Conservation (phyloP, 306 rosid genomes). For the Trifolium dubium region DNA sequence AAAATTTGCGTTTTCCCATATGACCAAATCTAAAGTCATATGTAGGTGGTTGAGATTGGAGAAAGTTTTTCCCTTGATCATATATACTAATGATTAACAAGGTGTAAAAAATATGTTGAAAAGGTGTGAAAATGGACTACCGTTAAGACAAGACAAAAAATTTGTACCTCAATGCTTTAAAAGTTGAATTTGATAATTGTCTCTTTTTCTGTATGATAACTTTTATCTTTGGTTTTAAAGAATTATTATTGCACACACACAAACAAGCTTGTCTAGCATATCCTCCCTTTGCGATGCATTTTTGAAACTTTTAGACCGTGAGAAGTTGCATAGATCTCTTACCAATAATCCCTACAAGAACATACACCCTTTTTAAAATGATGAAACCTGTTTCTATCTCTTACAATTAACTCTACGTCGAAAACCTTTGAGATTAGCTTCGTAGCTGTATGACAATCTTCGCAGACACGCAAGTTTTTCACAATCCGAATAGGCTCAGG, state of each 20-base stretch:
- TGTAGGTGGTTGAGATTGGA: too few relatives aligned
- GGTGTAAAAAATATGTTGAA: background rate
- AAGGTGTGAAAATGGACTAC: background rate
- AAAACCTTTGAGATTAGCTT: slow-evolving; percentile 50
- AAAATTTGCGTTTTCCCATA: background rate
- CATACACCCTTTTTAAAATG: slow-evolving; percentile 50
- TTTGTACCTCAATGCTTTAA: background rate
- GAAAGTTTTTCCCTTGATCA: background rate
- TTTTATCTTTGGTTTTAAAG: too few relatives aligned
- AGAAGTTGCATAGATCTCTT: background rate
- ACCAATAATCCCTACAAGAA: slow-evolving; percentile 58
- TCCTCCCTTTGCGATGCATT: background rate
- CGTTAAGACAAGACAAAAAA: too few relatives aligned
- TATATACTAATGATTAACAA: background rate
- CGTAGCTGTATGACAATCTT: slow-evolving; percentile 57
- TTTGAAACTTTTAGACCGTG: background rate
- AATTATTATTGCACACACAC: background rate
- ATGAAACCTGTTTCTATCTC: slow-evolving; percentile 56
- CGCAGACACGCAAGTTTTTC: slow-evolving; percentile 54
- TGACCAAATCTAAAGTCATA: background rate
- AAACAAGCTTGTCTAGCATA: background rate
- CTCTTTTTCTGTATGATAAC: too few relatives aligned
- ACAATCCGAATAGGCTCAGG: slow-evolving; percentile 49
- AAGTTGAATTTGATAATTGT: too few relatives aligned
- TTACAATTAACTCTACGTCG: slow-evolving; percentile 51